Percentiles rank a stretch among this genome's conserved stretches.
These are phyloP conservation scores for Oehlia diaphana DNA, from an alignment of 192 early-diverging fungal species.

Conservation along the genomic window DNA sequence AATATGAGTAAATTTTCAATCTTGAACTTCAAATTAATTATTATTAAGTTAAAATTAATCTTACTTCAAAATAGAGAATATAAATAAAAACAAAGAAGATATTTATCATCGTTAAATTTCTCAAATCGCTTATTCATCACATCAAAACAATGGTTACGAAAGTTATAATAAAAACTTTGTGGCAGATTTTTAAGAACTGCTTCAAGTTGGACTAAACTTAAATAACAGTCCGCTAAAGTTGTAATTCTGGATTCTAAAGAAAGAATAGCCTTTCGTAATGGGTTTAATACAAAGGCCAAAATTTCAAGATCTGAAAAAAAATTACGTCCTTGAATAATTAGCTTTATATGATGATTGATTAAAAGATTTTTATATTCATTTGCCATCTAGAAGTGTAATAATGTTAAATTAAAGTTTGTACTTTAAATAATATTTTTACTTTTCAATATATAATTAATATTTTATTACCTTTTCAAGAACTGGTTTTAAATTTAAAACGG, in stretches of 20 bases:
- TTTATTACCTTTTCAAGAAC: too few relatives aligned
- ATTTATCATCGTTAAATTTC: neutral
- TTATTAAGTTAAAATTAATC: too few relatives aligned
- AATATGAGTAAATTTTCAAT: too few relatives aligned
- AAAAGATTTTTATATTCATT: too few relatives aligned
- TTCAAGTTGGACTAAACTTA: neutral
- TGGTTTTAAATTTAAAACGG: too few relatives aligned
- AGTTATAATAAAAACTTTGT: neutral
- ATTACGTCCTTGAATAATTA: too few relatives aligned
- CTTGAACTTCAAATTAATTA: too few relatives aligned
- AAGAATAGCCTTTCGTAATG: neutral
- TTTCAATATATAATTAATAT: too few relatives aligned
- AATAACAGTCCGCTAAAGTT: neutral
- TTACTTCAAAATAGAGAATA: neutral
- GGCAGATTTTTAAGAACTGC: neutral
- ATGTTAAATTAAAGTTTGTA: too few relatives aligned
- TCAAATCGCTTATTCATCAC: neutral
- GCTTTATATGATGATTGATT: too few relatives aligned
- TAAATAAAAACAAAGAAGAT: neutral
- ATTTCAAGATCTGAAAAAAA: neutral
- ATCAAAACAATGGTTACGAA: neutral
- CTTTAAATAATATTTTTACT: too few relatives aligned
- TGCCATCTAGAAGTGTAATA: too few relatives aligned
- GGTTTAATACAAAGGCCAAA: neutral
- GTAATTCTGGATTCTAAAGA: neutral